Evolutionary conservation across 2,329 filamentous ascomycete species (phyloP), one percentile per base, ranked within the genome.

Genomic region (Zymoseptoria pseudotritici): DNA sequence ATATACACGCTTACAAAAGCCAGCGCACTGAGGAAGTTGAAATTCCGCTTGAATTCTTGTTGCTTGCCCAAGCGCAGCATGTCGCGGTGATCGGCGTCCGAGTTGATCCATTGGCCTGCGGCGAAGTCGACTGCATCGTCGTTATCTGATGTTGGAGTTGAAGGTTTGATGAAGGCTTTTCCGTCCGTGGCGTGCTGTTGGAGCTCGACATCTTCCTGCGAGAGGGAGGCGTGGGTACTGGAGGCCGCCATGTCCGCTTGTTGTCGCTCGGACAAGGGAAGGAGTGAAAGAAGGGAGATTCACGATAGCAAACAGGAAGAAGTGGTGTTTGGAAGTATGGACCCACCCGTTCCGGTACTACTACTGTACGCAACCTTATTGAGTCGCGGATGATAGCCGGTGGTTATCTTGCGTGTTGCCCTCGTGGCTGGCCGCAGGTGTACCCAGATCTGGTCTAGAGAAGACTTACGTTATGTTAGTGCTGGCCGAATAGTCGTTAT

Each of bases 1-100:
- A 71, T 71, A 58, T 69, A 69, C n/a, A 71, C 64, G 1, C 66
- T 67, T 7, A 72, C 71, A 57, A 73, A 72, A 4, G 68, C 71
- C 0, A 73, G 65, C 9, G 67, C 65, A 20, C 65, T 65, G 22
- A 67, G 55, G 59, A 71, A 66, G 53, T 54, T 55, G 59, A 71
- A 72, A 58, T 71, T 71, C 9, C 70, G 58, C 54, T 70, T 68
- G 61, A 67, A 65, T 53, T 65, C 65, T 55, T 67, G 61, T 58
- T 68, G 68, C 59, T 71, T 71, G 9, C 69, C 70, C 58, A 71
- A 58, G 7, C 69, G 65, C 22, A 63, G 61, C 69, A 72, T 72
- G 52, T 72, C 69, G 13, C 57, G 58, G 19, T 56, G 54, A 50
- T 65, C 62, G 7, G 58, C 52, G 29, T 36, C 54, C 19, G 63